Conservation (phyloP, 176 grass and related monocot species). For the Juncus effusus region DNA sequence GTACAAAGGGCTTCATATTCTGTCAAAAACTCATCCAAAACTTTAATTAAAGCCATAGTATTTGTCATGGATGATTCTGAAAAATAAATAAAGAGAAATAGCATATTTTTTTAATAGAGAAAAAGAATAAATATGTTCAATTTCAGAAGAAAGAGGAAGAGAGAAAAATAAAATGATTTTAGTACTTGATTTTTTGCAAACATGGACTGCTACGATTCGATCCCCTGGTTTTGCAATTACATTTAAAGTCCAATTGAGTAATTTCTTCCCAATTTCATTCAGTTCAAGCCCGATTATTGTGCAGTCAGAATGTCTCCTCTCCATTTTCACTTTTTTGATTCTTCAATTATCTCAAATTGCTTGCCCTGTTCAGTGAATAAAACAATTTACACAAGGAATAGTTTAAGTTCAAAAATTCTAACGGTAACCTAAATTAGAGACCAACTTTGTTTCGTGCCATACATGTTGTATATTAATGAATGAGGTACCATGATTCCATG, state of each 20-base stretch:
- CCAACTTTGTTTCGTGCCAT: no score
- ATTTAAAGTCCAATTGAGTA: constrained; percentile 66
- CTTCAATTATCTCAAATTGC: background rate
- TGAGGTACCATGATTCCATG: no score
- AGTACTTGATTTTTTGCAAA: constrained; percentile 87
- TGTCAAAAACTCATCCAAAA: constrained; percentile 69
- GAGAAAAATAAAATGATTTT: no score
- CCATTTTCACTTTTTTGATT: constrained; percentile 25
- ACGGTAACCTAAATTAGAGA: no score
- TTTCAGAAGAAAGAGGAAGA: background rate
- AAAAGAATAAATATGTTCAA: background rate
- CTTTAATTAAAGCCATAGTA: constrained; percentile 64
- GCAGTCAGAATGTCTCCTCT: constrained; percentile 32
- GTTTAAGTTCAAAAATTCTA: constrained; percentile 10
- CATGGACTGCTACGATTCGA: constrained; percentile 75
- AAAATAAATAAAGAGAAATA: constrained; percentile 6
- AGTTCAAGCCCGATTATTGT: constrained; percentile 79
- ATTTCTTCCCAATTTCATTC: constrained; percentile 70
- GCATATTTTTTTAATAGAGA: background rate
- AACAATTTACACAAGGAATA: constrained; percentile 6
- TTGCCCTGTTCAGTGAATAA: background rate
- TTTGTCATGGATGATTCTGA: constrained; percentile 67
- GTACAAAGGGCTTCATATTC: constrained; percentile 64
- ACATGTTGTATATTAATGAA: no score
- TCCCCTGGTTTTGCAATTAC: constrained; percentile 52